Evolutionary conservation across 306 rosid species (phyloP), one percentile per base, ranked within the genome.

Genomic region (Ammopiptanthus mongolicus): DNA sequence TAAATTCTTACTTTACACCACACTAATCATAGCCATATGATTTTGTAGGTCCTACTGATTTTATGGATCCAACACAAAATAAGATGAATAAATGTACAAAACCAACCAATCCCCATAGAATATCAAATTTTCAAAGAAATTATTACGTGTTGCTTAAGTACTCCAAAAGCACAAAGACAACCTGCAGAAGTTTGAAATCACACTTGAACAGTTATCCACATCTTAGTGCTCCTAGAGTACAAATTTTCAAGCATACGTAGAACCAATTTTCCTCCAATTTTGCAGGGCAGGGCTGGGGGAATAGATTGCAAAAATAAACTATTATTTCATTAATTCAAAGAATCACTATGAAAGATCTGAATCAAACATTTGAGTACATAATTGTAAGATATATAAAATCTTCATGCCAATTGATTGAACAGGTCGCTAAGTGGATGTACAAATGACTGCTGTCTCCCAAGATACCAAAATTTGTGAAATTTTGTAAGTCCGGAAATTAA

Each of bases 271-370:
- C 39, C 17, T 9, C 13, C 31, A 29, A 22, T 71, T 52, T 65
- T 19, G 47, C 17, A 36, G 44, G 39, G 69, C 42, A 31, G 21
- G 69, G 50, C 53, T 11, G 84, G 50, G 17, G 48, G 17, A 72
- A 10, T 25, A 71, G 56, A 79, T 56, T 14, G 51, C 63, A 67
- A 47, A n/a, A 59, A 57, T 14, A 81, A 44, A 67, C 41, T 65
- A 69, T 86, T 81, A 85, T 81, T 84, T 62, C 84, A 83, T 78
- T 74, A 56, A 72, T 74, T 56, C 82, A 84, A 91, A 86, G 86
- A 86, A 84, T 89, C 71, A 65, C 78, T 79, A 75, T 83, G 67
- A 77, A 52, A 78, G 67, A 74, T 71, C 79, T 25, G 59, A 79
- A 73, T 62, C 76, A 76, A 75, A 50, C 69, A 76, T 80, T 81